phyloP scores from a whole-genome alignment of 2,329 filamentous ascomycete species.

The Knufia petricola region DNA sequence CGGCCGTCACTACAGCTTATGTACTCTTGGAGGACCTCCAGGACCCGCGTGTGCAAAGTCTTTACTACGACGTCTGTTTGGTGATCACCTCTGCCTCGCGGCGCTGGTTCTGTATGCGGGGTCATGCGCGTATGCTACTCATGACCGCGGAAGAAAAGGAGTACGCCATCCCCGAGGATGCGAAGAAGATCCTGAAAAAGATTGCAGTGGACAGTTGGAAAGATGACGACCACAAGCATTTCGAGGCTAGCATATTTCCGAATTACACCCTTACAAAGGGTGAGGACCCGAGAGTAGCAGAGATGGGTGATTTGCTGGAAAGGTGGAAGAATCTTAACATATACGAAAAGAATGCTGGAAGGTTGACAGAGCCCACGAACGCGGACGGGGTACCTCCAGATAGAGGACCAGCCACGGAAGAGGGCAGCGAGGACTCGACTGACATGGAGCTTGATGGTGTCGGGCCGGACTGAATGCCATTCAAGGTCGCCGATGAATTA shows the following conservation, averaged over 20 bases:
- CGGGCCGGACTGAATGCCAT: too few species aligned
- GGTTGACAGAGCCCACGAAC: background rate
- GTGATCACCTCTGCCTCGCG: background rate
- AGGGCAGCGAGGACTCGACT: background rate
- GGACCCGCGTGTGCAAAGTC: background rate
- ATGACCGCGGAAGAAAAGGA: slow-evolving; percentile 1
- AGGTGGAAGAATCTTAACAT: background rate
- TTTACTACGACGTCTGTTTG: background rate
- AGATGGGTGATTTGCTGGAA: slow-evolving; percentile 5
- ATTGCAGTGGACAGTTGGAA: background rate
- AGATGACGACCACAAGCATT: background rate
- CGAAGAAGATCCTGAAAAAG: background rate
- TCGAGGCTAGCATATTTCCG: background rate
- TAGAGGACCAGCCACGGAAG: background rate
- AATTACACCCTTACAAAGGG: slow-evolving; percentile 1
- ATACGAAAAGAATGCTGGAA: background rate
- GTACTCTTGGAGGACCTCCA: background rate
- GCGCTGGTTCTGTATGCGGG: background rate
- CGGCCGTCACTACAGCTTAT: background rate
- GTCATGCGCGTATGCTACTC: background rate
- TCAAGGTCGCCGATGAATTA: too few species aligned
- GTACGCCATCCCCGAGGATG: background rate
- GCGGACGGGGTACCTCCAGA: too few species aligned
- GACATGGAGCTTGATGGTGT: background rate
- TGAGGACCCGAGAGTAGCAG: slow-evolving; percentile 1